phyloP scores from a whole-genome alignment of 2,329 filamentous ascomycete genomes.

The Bipolaris oryzae region DNA sequence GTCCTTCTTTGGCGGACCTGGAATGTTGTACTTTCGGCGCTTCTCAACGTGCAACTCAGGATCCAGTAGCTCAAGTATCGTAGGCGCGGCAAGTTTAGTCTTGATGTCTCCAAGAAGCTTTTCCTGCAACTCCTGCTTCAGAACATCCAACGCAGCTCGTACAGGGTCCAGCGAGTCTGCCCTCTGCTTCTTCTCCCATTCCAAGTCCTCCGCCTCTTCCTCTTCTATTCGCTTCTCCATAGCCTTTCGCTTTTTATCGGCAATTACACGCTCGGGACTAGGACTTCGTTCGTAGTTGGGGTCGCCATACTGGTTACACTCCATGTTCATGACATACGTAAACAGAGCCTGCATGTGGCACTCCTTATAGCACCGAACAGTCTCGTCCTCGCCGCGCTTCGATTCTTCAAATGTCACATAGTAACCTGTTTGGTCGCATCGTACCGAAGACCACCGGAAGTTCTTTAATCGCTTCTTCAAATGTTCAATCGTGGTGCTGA shows the following conservation, averaged over 20 bases:
- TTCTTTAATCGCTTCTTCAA: conserved; percentile 87
- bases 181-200: conserved; percentile 87
- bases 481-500: conserved; percentile 84
- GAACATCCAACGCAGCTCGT: conserved; percentile 76
- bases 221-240: conserved; percentile 70
- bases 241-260: conserved; percentile 62
- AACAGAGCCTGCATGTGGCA: conserved; percentile 86
- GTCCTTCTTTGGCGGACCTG: conserved; percentile 65
- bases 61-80: conserved; percentile 80
- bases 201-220: conserved; percentile 80
- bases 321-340: conserved; percentile 92
- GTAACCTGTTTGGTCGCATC: conserved; percentile 84
- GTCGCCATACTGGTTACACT: conserved; percentile 73
- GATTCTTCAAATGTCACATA: conserved; percentile 89
- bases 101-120: conserved; percentile 90
- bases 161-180: conserved; percentile 92
- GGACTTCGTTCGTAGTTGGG: conserved; percentile 65
- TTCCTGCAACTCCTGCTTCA: conserved; percentile 80
- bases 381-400: conserved; percentile 75
- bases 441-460: conserved; percentile 80
- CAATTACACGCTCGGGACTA: conserved; percentile 57
- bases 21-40: conserved; percentile 77
- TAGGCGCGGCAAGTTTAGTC: conserved; percentile 80
- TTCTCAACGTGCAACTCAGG: conserved; percentile 81
- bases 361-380: conserved; percentile 76